Evolutionary conservation across 2,329 filamentous ascomycete genomes (phyloP).

Genomic region (Capronia americana): DNA sequence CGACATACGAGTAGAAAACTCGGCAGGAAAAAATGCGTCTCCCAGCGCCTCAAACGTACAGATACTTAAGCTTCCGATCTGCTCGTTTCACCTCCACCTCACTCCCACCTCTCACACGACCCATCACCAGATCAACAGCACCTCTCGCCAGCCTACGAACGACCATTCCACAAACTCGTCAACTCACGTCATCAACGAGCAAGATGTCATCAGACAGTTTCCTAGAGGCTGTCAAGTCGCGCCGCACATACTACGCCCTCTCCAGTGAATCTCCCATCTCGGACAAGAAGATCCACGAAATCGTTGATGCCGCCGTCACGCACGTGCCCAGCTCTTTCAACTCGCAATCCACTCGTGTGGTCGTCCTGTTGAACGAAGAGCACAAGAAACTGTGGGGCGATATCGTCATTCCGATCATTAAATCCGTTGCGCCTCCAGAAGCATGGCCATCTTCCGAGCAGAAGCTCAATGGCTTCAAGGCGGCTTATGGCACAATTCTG

Average conservation of each 20-base stretch:
- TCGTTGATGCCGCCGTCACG: constrained; percentile 32
- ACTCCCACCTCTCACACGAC: not conserved
- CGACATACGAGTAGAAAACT: constrained; percentile 2
- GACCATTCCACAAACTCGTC: not conserved
- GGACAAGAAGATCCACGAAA: constrained; percentile 34
- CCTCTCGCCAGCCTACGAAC: not conserved
- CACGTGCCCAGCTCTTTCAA: constrained; percentile 78
- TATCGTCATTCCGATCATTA: constrained; percentile 31
- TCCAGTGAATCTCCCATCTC: constrained; percentile 34
- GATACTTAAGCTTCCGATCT: constrained; percentile 15
- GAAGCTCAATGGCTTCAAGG: constrained; percentile 44
- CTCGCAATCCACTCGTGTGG: constrained; percentile 78
- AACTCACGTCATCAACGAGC: constrained; percentile 12
- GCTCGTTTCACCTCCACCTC: not conserved
- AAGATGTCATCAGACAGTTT: constrained; percentile 26
- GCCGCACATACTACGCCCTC: constrained; percentile 36
- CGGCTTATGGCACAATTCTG: constrained; percentile 78
- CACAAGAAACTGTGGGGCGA: constrained; percentile 85
- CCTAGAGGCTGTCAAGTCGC: constrained; percentile 30
- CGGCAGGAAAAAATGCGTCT: constrained; percentile 13
- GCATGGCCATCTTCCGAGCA: constrained; percentile 26
- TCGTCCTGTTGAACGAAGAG: constrained; percentile 80
- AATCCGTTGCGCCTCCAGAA: constrained; percentile 31
- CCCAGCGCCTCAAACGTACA: constrained; percentile 11
- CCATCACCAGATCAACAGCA: not conserved